Percentiles rank a stretch among this genome's conserved stretches.
These are phyloP conservation scores for Zygoascus hellenicus DNA, from an alignment of 1,139 yeast genomes.

Conservation along the genomic window DNA sequence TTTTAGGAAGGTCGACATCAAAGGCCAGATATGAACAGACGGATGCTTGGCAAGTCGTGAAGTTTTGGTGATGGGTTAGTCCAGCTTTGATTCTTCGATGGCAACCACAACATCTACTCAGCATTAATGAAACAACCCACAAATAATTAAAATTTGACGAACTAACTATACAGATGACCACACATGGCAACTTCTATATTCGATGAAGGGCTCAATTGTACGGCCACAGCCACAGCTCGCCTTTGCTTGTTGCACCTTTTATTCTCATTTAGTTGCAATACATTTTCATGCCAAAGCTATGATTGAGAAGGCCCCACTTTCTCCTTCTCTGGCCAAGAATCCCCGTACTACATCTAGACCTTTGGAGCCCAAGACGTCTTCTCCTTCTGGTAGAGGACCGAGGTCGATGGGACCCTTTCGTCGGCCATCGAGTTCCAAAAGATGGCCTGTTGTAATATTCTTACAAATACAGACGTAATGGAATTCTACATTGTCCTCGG, in stretches of 20 bases:
- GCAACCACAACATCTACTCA: too few species aligned
- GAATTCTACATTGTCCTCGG: constrained; percentile 55
- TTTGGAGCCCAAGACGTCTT: constrained; percentile 50
- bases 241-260: too few species aligned
- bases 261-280: too few species aligned
- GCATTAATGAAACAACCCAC: too few species aligned
- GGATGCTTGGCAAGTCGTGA: too few species aligned
- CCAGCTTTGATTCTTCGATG: neutral
- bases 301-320: constrained; percentile 31
- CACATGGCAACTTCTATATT: neutral
- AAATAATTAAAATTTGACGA: too few species aligned
- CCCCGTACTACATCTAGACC: constrained; percentile 54
- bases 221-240: too few species aligned
- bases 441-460: constrained; percentile 28
- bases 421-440: constrained; percentile 88
- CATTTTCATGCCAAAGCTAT: constrained; percentile 29
- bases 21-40: constrained; percentile 61
- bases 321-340: constrained; percentile 48
- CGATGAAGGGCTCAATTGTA: too few species aligned
- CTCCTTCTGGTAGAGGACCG: constrained; percentile 41
- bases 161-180: too few species aligned
- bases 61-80: neutral
- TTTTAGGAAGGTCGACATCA: constrained; percentile 73
- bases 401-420: constrained; percentile 69
- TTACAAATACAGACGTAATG: constrained; percentile 78